phyloP scores from a whole-genome alignment of 2,329 filamentous ascomycete genomes.

The Pseudocercospora macadamiae region DNA sequence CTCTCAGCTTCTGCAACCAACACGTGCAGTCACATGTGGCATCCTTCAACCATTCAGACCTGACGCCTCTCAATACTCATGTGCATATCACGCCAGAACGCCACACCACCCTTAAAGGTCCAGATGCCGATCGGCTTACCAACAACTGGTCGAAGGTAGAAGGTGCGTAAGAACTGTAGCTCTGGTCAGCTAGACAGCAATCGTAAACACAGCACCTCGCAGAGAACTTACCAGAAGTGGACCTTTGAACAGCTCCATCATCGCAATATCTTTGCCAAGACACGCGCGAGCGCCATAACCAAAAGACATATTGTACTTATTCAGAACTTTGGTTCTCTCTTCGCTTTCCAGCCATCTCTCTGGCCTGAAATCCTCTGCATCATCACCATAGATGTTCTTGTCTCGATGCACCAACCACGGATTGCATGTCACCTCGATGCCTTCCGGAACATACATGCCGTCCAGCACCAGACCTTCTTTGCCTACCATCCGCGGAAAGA shows the following conservation, averaged over 20 bases:
- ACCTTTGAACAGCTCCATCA: constrained; percentile 58
- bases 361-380: constrained; percentile 17
- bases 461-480: constrained; percentile 45
- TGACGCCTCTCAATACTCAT: constrained; percentile 34
- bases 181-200: background rate
- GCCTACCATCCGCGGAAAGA: constrained; percentile 49
- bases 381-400: constrained; percentile 6
- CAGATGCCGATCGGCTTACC: constrained; percentile 40
- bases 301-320: constrained; percentile 46
- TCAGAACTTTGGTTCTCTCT: constrained; percentile 15
- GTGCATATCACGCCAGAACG: constrained; percentile 49
- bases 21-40: no score
- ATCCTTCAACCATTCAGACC: no score
- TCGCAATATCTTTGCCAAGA: constrained; percentile 54
- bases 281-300: constrained; percentile 55
- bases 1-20: no score
- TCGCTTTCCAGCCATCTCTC: constrained; percentile 15
- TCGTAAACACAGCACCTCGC: background rate
- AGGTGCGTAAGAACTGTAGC: constrained; percentile 46
- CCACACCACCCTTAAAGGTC: constrained; percentile 47
- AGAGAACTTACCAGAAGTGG: constrained; percentile 26
- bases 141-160: constrained; percentile 39
- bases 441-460: constrained; percentile 30
- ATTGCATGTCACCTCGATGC: background rate
- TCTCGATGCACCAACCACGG: constrained; percentile 6